Evolutionary conservation across 208 protist genomes (phyloP).

Genomic region (Acanthamoeba lenticulata): DNA sequence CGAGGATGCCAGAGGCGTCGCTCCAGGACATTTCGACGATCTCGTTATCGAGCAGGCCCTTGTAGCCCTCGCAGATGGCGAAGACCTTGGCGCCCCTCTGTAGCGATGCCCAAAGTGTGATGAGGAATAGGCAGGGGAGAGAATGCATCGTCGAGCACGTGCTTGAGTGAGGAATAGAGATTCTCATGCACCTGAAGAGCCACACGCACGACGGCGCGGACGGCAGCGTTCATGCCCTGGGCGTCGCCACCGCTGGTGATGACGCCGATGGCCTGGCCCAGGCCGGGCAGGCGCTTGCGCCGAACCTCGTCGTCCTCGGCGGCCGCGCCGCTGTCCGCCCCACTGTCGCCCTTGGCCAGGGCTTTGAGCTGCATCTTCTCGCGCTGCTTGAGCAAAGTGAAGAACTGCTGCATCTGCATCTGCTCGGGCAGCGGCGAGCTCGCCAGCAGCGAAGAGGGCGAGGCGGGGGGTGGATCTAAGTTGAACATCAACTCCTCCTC

Average conservation of each 20-base stretch:
- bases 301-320: not conserved
- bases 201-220: slow-evolving; percentile 78
- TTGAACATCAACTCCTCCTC: not conserved
- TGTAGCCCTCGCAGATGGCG: slow-evolving; percentile 81
- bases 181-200: slow-evolving; percentile 38
- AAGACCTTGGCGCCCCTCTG: slow-evolving; percentile 71
- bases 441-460: not conserved
- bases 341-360: not conserved
- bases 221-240: slow-evolving; percentile 85
- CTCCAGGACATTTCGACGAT: slow-evolving; percentile 78
- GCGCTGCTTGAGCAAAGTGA: not conserved
- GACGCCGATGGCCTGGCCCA: slow-evolving; percentile 75
- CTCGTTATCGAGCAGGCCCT: slow-evolving; percentile 80
- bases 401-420: slow-evolving; percentile 30
- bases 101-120: no score
- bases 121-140: no score
- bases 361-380: not conserved
- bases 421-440: not conserved
- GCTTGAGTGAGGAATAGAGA: no score
- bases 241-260: slow-evolving; percentile 84
- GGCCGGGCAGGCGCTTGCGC: not conserved
- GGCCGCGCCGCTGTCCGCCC: not conserved
- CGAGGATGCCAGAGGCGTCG: slow-evolving; percentile 77
- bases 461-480: not conserved
- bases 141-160: no score